Evolutionary conservation across 2,329 filamentous ascomycete genomes (phyloP).

Genomic region (Microsporum ferrugineum): DNA sequence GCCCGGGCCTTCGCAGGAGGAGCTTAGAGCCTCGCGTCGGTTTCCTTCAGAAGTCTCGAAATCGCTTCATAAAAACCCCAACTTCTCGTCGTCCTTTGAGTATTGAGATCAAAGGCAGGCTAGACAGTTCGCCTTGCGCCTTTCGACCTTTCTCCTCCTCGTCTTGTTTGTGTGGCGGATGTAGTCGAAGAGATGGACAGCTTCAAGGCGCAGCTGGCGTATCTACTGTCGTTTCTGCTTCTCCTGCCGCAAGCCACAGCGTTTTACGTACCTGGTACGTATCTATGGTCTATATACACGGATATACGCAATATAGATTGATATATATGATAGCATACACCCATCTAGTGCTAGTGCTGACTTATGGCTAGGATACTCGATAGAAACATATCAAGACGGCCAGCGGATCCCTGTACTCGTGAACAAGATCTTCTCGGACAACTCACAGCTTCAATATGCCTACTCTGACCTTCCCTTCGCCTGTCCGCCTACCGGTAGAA

Average conservation of each 20-base stretch:
- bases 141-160: neutral
- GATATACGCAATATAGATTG: neutral
- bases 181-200: neutral
- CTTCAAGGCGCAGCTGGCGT: neutral
- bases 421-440: conserved; percentile 85
- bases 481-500: conserved; percentile 62
- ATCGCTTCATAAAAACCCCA: too few relatives aligned
- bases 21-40: too few relatives aligned
- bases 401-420: conserved; percentile 75
- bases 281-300: neutral
- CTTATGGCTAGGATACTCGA: conserved; percentile 56
- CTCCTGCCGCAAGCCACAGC: conserved; percentile 47
- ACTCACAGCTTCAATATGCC: conserved; percentile 81
- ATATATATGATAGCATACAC: neutral
- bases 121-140: neutral
- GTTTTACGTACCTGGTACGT: conserved; percentile 76
- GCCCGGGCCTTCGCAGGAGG: too few relatives aligned
- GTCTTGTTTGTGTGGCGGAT: neutral
- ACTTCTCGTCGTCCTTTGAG: too few relatives aligned
- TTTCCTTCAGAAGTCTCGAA: too few relatives aligned
- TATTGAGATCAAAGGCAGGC: neutral
- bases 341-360: conserved; percentile 11
- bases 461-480: conserved; percentile 83
- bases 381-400: conserved; percentile 64
- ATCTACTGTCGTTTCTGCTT: neutral